Conservation (phyloP, 2,329 filamentous ascomycete species). For the Venturiaceae sp. region DNA sequence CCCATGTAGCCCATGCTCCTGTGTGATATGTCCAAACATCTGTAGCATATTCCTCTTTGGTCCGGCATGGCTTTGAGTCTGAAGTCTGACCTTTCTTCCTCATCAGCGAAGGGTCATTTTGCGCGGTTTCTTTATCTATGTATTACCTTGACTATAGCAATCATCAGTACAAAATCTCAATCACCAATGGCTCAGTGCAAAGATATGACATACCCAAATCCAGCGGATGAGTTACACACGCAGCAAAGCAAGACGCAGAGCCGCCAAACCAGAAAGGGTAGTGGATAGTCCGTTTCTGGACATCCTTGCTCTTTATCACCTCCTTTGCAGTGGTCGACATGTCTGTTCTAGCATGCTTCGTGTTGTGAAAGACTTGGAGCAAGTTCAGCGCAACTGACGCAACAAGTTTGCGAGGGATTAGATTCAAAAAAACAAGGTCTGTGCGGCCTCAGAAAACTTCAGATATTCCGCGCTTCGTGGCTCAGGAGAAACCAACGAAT, state of each 20-base stretch:
- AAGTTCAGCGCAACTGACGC: too few species aligned
- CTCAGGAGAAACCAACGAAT: neutral
- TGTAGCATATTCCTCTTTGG: slow-evolving; percentile 68
- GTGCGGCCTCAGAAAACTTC: neutral
- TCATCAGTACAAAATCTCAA: slow-evolving; percentile 18
- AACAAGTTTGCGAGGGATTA: neutral
- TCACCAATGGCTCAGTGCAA: neutral
- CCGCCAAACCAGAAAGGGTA: slow-evolving; percentile 80
- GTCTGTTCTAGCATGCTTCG: slow-evolving; percentile 21
- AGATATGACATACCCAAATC: slow-evolving; percentile 62
- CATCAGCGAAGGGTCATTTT: slow-evolving; percentile 8
- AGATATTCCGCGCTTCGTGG: neutral
- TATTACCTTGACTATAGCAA: slow-evolving; percentile 33
- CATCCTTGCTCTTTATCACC: slow-evolving; percentile 30
- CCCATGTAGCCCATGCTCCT: slow-evolving; percentile 64
- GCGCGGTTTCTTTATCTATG: slow-evolving; percentile 5
- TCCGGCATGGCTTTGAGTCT: slow-evolving; percentile 68
- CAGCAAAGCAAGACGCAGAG: slow-evolving; percentile 84
- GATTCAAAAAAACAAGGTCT: neutral
- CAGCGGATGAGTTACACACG: slow-evolving; percentile 84
- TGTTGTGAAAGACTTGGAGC: neutral
- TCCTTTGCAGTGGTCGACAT: slow-evolving; percentile 31
- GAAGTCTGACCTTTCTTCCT: slow-evolving; percentile 62
- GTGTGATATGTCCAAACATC: slow-evolving; percentile 75
- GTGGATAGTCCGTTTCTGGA: slow-evolving; percentile 28